Evolutionary conservation across 768 basidiomycete species (phyloP), one percentile per base, ranked within the genome.

Genomic region (Xerocomus brunneocitrinus): DNA sequence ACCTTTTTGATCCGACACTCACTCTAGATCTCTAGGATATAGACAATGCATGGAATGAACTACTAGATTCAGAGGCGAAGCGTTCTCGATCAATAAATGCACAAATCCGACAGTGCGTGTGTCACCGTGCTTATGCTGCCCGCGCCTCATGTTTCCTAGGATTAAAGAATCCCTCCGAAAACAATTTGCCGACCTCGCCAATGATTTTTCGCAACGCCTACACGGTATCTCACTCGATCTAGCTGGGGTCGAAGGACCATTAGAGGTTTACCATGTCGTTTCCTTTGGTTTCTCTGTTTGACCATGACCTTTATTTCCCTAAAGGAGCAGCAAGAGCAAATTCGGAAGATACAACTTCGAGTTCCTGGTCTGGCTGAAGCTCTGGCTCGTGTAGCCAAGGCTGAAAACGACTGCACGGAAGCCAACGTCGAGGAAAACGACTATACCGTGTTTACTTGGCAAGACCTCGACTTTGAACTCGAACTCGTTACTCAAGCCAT

Each of bases 391-490:
- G 83, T 95, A 9, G 74, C 74, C 0, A 73, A 67, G 0, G 85
- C 85, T 0, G 91, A 98, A 61, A 75, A 77, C 1, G 88, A 87
- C 49, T 97, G 95, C 70, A 72, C 71, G 4, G 81, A 83, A 7
- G 95, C 94, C 9, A 97, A 98, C 56, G 87, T 98, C 6, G 95
- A 98, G 63, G 95, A 97, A 70, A 98, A 97, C 65, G 95, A 98
- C 66, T 90, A 95, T 67, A 95, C 93, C 0, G 83, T 95, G 3
- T 88, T 95, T 63, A 91, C 89, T 4, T 83, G 78, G 57, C 88
- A 91, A 69, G 95, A 98, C 67, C 77, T 97, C 39, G 84, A 86
- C 53, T 97, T 94, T 58, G 95, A 98, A 71, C 76, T 94, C 1
- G 87, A 87, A 66, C 75, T 94, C 12, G 78, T 95, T 22, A 80